Evolutionary conservation across 306 rosid species (phyloP), one percentile per base, ranked within the genome.

Genomic region (Elaeagnus macrophylla): DNA sequence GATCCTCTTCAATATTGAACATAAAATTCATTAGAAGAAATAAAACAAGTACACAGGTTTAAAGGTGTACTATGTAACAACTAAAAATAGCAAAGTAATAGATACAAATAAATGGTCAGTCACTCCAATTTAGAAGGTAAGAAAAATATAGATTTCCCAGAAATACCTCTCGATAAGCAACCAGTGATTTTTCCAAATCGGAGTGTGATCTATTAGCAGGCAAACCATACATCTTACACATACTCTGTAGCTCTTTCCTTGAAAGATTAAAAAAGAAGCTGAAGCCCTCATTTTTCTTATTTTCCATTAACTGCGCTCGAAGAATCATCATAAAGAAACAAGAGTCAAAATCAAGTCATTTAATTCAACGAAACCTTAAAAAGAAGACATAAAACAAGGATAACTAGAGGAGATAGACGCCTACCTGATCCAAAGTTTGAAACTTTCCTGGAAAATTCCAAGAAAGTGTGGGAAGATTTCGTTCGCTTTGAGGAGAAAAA

Each of bases 161-260:
- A 25, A 45, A 17, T 64, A 71, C 75, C 75, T 71, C 66, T 39
- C 58, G 53, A 51, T 37, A 58, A 16, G 70, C 47, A 48, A 65
- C 25, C 42, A 71, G 60, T 37, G 66, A 66, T 37, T 48, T 71
- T 37, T 65, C 67, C 67, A 71, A 59, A 5, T 54, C 67, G 2
- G 63, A 71, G 52, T 65, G 67, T 17, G 76, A 65, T 49, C 18
- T 71, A 55, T 71, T 71, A 16, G 72, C 72, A 32, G 76, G 76
- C 67, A 71, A 54, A 20, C 71, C 71, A 65, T 71, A 54, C 7
- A 36, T 56, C 62, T 65, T 71, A 62, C 76, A 71, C 55, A 71
- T 40, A 41, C 40, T 65, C 43, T 71, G 76, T 15, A 71, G 67
- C 64, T 65, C 76, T 59, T 71, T 71, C 63, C 76, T 71, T 37